Evolutionary conservation across 2,329 filamentous ascomycete species (phyloP).

Genomic region (Zelopaecilomyces penicillatus): DNA sequence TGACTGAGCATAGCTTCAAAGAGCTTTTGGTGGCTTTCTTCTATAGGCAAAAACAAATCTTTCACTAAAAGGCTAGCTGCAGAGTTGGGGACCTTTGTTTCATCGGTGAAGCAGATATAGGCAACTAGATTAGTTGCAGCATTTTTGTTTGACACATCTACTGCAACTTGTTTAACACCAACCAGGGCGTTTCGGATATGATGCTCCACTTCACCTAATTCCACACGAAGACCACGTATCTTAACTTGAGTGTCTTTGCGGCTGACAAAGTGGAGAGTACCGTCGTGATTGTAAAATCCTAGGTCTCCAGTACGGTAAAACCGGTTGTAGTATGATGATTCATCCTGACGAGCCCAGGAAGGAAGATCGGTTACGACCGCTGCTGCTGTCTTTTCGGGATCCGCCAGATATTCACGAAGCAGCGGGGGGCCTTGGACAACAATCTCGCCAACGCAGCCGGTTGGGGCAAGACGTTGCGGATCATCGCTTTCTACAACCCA

Average conservation of each 20-base stretch:
- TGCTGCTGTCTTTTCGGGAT: neutral
- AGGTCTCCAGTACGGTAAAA: neutral
- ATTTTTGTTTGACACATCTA: conserved; percentile 2
- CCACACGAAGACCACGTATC: conserved; percentile 3
- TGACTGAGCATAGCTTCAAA: neutral
- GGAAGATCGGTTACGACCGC: no score
- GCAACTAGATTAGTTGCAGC: conserved; percentile 1
- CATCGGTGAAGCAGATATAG: conserved; percentile 2
- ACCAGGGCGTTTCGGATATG: conserved; percentile 1
- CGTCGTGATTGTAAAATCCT: neutral
- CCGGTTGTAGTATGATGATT: no score
- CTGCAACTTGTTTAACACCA: conserved; percentile 3
- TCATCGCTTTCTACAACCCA: conserved; percentile 5
- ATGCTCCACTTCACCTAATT: conserved; percentile 8
- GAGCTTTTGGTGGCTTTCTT: neutral
- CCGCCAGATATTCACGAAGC: neutral
- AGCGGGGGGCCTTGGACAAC: neutral
- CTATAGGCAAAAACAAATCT: conserved; percentile 1
- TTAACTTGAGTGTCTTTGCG: conserved; percentile 5
- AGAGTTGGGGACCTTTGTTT: neutral
- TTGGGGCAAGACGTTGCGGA: neutral
- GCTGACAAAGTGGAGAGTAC: no score
- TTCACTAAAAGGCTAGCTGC: neutral
- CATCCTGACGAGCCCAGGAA: no score
- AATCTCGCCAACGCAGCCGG: neutral